Evolutionary conservation across 176 grass and related monocot species (phyloP), one percentile per base, ranked within the genome.

Genomic region (Oryza nivara): DNA sequence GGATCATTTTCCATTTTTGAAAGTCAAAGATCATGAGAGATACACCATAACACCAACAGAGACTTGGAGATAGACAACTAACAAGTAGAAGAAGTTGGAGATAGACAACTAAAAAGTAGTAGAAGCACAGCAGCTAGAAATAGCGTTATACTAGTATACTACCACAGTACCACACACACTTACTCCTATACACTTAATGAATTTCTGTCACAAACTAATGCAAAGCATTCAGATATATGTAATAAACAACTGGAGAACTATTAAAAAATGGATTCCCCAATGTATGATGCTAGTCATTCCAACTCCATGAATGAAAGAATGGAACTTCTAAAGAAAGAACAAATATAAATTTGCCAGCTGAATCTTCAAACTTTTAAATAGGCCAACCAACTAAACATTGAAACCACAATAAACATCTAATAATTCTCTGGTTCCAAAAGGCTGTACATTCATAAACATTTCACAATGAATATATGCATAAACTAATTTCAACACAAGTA

Each of bases 161-260:
- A 32, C 30, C 2, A 32, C 30, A 3, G 30, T 32, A 54, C 15
- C 7, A 26, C 35, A 26, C 48, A 32, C 51, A 9, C 43, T 10
- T 2, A 36, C 35, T 36, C 35, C 35, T 36, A 15, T 4, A 15
- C 0, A 22, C 56, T 60, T 9, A 60, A 60, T 60, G 6, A 60
- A 60, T 6, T 20, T 75, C 52, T 35, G 78, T 8, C 79, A 77
- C 48, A 28, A 20, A 77, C 12, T 36, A 77, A 70, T 71, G 40
- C 19, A 67, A 67, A 28, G 14, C 35, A 19, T 61, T 48, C 32
- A 41, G 60, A 11, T 34, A 11, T 34, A 40, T 36, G 35, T 3
- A 65, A 71, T 49, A 22, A 44, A 17, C 10, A 77, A n/a, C 54
- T 5, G n/a, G 56, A 49, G 7, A 49, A 54, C 23, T 41, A 66